A percentile compares a stretch with the other conserved stretches of the same genome.
Evolutionary conservation across 2,329 filamentous ascomycete genomes (phyloP).

Genomic region (Monosporascus cannonballus): DNA sequence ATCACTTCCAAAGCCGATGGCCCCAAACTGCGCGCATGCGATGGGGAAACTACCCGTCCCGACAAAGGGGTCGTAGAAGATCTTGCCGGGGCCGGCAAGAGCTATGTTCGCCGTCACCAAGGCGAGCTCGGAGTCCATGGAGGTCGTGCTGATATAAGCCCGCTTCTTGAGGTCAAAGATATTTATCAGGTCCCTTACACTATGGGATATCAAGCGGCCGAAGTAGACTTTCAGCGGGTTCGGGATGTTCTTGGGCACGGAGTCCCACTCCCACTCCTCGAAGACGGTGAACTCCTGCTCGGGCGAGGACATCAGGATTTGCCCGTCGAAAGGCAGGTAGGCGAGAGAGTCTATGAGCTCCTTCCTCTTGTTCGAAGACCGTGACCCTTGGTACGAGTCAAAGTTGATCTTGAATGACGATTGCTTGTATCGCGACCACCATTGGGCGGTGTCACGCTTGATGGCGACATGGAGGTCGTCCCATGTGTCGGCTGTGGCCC

Average conservation of each 20-base stretch:
- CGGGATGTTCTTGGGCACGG: conserved; percentile 39
- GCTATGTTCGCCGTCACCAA: conserved; percentile 90
- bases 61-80: conserved; percentile 94
- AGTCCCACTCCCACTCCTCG: conserved; percentile 67
- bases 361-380: conserved; percentile 56
- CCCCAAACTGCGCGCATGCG: conserved; percentile 85
- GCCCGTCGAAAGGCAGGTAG: conserved; percentile 72
- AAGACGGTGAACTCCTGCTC: conserved; percentile 74
- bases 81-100: conserved; percentile 70
- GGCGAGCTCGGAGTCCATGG: conserved; percentile 93
- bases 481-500: conserved; percentile 68
- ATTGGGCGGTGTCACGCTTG: conserved; percentile 47
- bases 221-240: conserved; percentile 61
- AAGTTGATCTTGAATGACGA: conserved; percentile 77
- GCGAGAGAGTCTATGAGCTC: conserved; percentile 75
- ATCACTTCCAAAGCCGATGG: conserved; percentile 77
- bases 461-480: conserved; percentile 63
- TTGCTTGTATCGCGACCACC: conserved; percentile 61
- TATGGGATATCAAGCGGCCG: conserved; percentile 62
- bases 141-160: conserved; percentile 89
- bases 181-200: conserved; percentile 60
- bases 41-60: conserved; percentile 91
- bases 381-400: conserved; percentile 74
- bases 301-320: conserved; percentile 68
- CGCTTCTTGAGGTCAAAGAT: conserved; percentile 90